Conservation (phyloP, 2,329 filamentous ascomycete genomes). For the Canariomyces notabilis region DNA sequence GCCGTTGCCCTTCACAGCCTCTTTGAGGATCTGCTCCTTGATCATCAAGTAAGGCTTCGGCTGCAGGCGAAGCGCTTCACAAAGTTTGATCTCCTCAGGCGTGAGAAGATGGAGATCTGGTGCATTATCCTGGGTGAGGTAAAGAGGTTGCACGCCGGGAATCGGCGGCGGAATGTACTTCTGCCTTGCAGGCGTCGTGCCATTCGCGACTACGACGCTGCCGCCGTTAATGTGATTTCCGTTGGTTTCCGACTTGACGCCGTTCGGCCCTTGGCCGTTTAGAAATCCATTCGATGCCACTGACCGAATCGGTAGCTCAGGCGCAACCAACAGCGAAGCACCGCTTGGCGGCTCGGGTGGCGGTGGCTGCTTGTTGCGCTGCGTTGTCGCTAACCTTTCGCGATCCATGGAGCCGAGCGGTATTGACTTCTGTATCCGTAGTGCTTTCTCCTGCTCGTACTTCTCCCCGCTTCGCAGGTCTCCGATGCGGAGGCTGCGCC, state of each 20-base stretch:
- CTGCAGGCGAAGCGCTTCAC: constrained; percentile 75
- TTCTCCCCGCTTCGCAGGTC: constrained; percentile 84
- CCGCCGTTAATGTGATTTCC: constrained; percentile 33
- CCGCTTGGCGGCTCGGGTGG: constrained; percentile 68
- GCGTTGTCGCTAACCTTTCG: constrained; percentile 65
- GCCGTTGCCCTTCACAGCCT: constrained; percentile 84
- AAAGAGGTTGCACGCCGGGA: constrained; percentile 58
- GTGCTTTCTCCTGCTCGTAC: constrained; percentile 83
- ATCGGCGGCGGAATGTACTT: constrained; percentile 53
- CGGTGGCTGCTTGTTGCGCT: constrained; percentile 62
- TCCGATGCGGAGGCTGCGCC: constrained; percentile 78
- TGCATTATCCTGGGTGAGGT: constrained; percentile 68
- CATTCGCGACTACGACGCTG: constrained; percentile 29
- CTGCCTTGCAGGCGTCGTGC: constrained; percentile 40
- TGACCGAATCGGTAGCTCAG: constrained; percentile 65
- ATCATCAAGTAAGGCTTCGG: constrained; percentile 94
- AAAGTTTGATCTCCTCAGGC: constrained; percentile 78
- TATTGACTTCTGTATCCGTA: constrained; percentile 62
- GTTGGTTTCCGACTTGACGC: constrained; percentile 30
- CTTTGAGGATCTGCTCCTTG: constrained; percentile 87
- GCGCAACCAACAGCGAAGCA: constrained; percentile 69
- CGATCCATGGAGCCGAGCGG: constrained; percentile 81
- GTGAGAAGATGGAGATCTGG: constrained; percentile 82
- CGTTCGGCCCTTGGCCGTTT: constrained; percentile 34
- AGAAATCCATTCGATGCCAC: constrained; percentile 30